Evolutionary conservation across 352 stramenopile species (phyloP), one percentile per base, ranked within the genome.

Genomic region (Globisporangium splendens): DNA sequence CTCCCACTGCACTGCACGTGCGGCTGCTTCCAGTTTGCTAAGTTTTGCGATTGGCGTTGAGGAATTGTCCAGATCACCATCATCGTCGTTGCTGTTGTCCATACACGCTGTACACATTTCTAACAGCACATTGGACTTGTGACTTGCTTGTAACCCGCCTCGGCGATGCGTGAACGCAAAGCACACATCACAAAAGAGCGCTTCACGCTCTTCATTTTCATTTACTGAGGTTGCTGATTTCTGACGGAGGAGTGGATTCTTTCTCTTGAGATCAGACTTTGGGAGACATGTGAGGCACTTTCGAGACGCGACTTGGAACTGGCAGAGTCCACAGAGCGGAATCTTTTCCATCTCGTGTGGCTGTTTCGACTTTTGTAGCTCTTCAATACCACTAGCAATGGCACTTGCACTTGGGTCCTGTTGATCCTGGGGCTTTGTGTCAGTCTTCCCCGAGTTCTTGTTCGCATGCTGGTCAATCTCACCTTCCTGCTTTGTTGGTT

Each of bases 151-250:
- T 10, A 89, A 50, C 1, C 58, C 64, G 14, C 80, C 80, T 8
- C 70, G 73, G 11, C 54, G 72, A 50, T 91, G 80, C 17, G 69
- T 50, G 48, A 79, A 91, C 0, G 59, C 70, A 60, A 86, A 91
- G 47, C 78, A 91, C 12, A 83, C 74, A 35, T 89, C 80, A 54
- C 80, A 91, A 54, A 79, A 89, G 10, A 83, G 62, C 10, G 56
- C 50, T 15, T 86, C 70, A 24, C 35, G 35, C 48, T 69, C 38
- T 55, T 50, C 8, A 44, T 44, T 20, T 22, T 61, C n/a, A 12
- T 14, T 20, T 63, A 22, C 39, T 57, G 39, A 17, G 24, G 14
- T 5, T 14, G 5, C 2, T 49, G 18, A 21, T 6, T 24, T 35
- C 11, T 5, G 12, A 35, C 20, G 6, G 3, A 42, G n/a, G 14